These are phyloP conservation scores for Fraxinus anomala DNA, from an alignment of 257 asterid genomes.

Conservation along the genomic window DNA sequence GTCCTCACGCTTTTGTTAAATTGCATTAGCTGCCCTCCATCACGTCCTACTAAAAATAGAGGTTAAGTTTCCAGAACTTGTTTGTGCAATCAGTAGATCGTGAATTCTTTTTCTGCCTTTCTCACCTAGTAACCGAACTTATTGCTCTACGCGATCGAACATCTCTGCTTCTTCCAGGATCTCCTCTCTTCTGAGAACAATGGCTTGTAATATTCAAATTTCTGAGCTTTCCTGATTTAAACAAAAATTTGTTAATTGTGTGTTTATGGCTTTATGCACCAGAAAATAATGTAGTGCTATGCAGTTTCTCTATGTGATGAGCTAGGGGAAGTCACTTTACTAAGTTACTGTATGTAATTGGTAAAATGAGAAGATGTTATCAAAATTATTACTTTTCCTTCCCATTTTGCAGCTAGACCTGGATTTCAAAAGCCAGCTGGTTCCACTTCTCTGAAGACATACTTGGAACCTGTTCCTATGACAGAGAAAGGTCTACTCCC, in stretches of 20 bases:
- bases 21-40: background rate
- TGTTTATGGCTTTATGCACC: background rate
- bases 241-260: too few relatives aligned
- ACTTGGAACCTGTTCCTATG: conserved; percentile 65
- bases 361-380: background rate
- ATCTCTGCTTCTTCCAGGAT: too few relatives aligned
- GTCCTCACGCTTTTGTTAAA: background rate
- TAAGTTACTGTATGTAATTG: conserved; percentile 2
- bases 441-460: conserved; percentile 43
- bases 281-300: too few relatives aligned
- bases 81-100: background rate
- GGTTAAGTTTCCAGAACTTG: background rate
- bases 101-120: background rate
- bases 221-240: too few relatives aligned
- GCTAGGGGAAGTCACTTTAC: background rate
- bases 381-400: background rate
- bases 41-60: background rate
- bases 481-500: conserved; percentile 81
- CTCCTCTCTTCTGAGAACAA: too few relatives aligned
- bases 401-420: conserved; percentile 75
- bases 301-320: background rate
- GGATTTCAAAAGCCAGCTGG: conserved; percentile 68
- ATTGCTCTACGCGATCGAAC: too few relatives aligned
- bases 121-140: too few relatives aligned
- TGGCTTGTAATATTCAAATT: too few relatives aligned